A percentile compares a stretch with the other conserved stretches of the same genome.
phyloP scores from a whole-genome alignment of 1,284 basidiomycete genomes.

The Cutaneotrichosporon cyanovorans region DNA sequence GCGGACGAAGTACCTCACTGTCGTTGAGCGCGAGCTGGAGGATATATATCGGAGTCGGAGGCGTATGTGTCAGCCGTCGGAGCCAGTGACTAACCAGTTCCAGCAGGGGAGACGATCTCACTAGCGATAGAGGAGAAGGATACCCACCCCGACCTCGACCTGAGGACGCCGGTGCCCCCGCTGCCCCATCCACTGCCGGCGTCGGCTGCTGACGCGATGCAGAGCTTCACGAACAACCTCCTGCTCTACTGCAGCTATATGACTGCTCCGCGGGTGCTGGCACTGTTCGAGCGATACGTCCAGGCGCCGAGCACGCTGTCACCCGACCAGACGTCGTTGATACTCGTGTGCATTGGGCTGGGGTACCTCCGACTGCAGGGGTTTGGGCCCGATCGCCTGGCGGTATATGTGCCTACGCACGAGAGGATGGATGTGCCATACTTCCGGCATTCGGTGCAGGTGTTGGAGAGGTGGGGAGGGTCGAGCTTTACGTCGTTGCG shows the following conservation, averaged over 20 bases:
- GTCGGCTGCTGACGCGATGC: conserved; percentile 8
- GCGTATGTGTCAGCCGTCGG: not conserved
- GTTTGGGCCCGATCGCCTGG: not conserved
- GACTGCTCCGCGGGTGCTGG: conserved; percentile 9
- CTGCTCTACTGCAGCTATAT: conserved; percentile 18
- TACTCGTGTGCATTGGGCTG: conserved; percentile 11
- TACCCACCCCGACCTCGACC: conserved; percentile 9
- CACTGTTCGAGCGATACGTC: conserved; percentile 12
- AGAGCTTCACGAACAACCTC: conserved; percentile 9
- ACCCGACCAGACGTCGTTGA: conserved; percentile 12
- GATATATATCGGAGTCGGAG: conserved; percentile 6
- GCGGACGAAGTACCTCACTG: conserved; percentile 7
- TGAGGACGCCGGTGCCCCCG: conserved; percentile 9
- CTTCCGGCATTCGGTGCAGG: conserved; percentile 11
- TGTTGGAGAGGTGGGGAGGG: conserved; percentile 12
- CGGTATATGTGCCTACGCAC: not conserved
- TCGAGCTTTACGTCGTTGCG: conserved; percentile 15
- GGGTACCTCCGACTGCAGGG: conserved; percentile 9
- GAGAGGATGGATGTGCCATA: conserved; percentile 11
- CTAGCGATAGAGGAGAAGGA: conserved; percentile 9
- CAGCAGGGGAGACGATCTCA: conserved; percentile 6
- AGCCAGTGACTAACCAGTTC: not conserved
- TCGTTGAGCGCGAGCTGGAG: conserved; percentile 12
- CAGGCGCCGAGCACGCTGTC: conserved; percentile 7
- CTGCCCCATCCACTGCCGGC: conserved; percentile 9